Evolutionary conservation across 2,329 filamentous ascomycete genomes (phyloP), one percentile per base, ranked within the genome.

Genomic region (Penicillium sp.): DNA sequence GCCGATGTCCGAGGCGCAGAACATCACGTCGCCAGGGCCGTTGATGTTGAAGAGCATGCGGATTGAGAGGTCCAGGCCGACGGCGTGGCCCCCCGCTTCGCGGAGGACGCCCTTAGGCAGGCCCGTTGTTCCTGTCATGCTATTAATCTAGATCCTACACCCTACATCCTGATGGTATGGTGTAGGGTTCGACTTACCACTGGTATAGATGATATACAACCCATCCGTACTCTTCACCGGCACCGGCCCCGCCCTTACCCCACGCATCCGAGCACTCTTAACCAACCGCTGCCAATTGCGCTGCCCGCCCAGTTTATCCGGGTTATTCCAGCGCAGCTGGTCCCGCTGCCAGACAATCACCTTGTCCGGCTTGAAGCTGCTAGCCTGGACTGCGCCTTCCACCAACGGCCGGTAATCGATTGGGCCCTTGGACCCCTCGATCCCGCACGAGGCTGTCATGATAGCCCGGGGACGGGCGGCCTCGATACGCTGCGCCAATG

Each of bases 201-300:
- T 91, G 0, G 92, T 96, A 72, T 96, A 94, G 59, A 96, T 96
- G 66, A 96, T 90, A 75, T 97, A 96, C n/a, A 96, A 78, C 0
- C 86, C 86, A 67, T 96, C 92, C 7, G 84, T 88, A 54, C 90
- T 91, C 63, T 84, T 87, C 1, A 96, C 87, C 0, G 92, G 87
- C 12, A 96, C 92, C 58, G 90, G 89, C 6, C 83, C 88, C 0
- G 90, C 90, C 69, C 83, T 88, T 38, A 92, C 67, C 0, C 86
- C 86, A 61, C 91, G 82, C 43, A 85, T 85, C 47, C 79, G 83
- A 3, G 89, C 91, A 67, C 88, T 91, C 68, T 88, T 86, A 4
- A 91, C 86, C 17, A 96, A 79, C 58, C 86, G 81, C 71, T 92
- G 89, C 93, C 93, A 97, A 69, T 89, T 88, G 6, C 90, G 79